phyloP scores from a whole-genome alignment of 768 basidiomycete species.

The Hericium rajendrae region DNA sequence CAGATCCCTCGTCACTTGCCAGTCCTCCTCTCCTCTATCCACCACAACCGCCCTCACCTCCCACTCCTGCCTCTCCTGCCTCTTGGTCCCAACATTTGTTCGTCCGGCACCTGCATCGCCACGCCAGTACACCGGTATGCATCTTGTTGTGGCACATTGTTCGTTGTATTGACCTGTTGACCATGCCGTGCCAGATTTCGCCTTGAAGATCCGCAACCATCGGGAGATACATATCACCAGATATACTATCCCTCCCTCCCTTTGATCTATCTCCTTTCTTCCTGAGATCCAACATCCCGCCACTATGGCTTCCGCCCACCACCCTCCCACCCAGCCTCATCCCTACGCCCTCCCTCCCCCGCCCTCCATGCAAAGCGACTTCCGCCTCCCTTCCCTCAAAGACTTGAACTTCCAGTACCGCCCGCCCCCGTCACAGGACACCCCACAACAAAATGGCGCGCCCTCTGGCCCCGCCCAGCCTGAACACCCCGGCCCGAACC shows the following conservation, averaged over 20 bases:
- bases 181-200: neutral
- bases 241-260: neutral
- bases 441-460: constrained; percentile 10
- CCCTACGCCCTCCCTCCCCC: constrained; percentile 28
- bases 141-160: constrained; percentile 11
- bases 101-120: no score
- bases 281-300: constrained; percentile 21
- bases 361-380: constrained; percentile 29
- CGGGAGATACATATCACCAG: constrained; percentile 50
- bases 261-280: constrained; percentile 26
- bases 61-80: neutral
- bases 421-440: constrained; percentile 26
- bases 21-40: neutral
- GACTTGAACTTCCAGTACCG: constrained; percentile 55
- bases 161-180: constrained; percentile 6
- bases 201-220: constrained; percentile 49
- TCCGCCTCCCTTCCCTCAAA: constrained; percentile 64
- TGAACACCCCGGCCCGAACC: constrained; percentile 18
- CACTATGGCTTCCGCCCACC: constrained; percentile 43
- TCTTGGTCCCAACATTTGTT: neutral
- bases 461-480: constrained; percentile 20
- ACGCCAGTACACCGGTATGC: no score
- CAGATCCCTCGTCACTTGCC: constrained; percentile 9
- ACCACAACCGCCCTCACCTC: neutral
- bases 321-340: constrained; percentile 21